Percentiles rank a stretch among this genome's conserved stretches.
phyloP scores from a whole-genome alignment of 2,329 filamentous ascomycete genomes.

The Didymella exigua region DNA sequence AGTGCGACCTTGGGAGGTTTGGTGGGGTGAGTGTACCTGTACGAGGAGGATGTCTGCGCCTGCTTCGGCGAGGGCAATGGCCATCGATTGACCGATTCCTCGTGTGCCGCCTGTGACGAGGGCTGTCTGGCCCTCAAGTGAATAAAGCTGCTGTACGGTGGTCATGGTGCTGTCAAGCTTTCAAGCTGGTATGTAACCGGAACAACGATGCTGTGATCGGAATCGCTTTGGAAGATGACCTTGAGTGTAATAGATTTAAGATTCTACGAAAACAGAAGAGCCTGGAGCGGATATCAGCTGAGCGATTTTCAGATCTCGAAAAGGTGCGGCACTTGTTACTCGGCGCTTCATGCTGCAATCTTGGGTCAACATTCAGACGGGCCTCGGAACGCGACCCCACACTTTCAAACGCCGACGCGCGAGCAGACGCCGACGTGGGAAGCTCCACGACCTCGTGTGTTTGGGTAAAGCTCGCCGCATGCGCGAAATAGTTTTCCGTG shows the following conservation, averaged over 20 bases:
- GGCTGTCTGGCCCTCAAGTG: slow-evolving; percentile 56
- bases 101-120: slow-evolving; percentile 58
- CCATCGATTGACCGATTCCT: slow-evolving; percentile 59
- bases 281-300: background rate
- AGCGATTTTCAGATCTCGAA: background rate
- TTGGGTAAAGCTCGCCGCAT: slow-evolving; percentile 32
- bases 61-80: slow-evolving; percentile 57
- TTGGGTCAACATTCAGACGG: slow-evolving; percentile 28
- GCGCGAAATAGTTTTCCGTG: slow-evolving; percentile 23
- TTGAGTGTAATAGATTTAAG: background rate
- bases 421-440: slow-evolving; percentile 40
- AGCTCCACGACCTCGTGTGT: slow-evolving; percentile 33
- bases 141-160: slow-evolving; percentile 52
- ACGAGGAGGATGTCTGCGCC: slow-evolving; percentile 58
- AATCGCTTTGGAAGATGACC: background rate
- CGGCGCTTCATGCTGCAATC: slow-evolving; percentile 15
- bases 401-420: slow-evolving; percentile 22
- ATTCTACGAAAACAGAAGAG: background rate
- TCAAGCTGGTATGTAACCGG: too few relatives aligned
- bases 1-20: background rate
- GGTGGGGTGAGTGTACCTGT: slow-evolving; percentile 45
- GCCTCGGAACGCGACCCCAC: slow-evolving; percentile 37
- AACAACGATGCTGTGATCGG: slow-evolving; percentile 5
- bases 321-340: slow-evolving; percentile 7
- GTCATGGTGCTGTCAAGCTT: slow-evolving; percentile 29